Base-by-base conservation (phyloP, 1,284 basidiomycete genomes). In the Rhodofomes roseus region DNA sequence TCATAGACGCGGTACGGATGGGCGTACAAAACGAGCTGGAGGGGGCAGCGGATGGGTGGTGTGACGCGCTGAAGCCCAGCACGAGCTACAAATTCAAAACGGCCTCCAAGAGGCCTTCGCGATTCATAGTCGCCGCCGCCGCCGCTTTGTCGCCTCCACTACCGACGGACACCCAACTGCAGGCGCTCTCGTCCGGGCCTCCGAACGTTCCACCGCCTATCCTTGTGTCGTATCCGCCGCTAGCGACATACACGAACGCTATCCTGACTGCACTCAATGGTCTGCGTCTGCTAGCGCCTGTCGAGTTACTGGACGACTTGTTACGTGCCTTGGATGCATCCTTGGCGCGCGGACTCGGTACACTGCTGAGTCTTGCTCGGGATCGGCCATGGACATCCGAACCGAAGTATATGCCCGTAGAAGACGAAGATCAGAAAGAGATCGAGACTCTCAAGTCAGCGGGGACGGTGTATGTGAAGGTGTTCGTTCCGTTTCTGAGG, bases 221-320 rank as follows among this genome's bases (percentile, higher is more conserved):
- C 22, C 75, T 96, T 36, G 80, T 87, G 0, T 82, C 88, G 2
- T 93, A 90, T 65, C 89, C 92, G 0, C 89, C 92, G 0, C 77
- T 96, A 1, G 94, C 92, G 1, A 75, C 82, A 25, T 83, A 86
- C 62, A 81, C 90, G 52, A 98, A 98, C 70, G 81, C 85, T 0
- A 75, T 95, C 36, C 78, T 95, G 4, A 79, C 83, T 1, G 81
- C 89, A 0, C 77, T 97, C 54, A 98, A 98, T 73, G 79, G 87
- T 1, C 79, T 98, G 14, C 88, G 95, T 1, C 77, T 95, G 9
- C 81, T 96, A 11, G 92, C 92, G 0, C 92, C 93, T 0, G 74
- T 84, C 7, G 77, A 78, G 43, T 77, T 87, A 43, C 75, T 81
- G 52, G 71, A 69, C 1, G 71, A 79, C 34, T 70, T 93, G 2